phyloP scores from a whole-genome alignment of 1,284 basidiomycete species.

The Irpex sp. region DNA sequence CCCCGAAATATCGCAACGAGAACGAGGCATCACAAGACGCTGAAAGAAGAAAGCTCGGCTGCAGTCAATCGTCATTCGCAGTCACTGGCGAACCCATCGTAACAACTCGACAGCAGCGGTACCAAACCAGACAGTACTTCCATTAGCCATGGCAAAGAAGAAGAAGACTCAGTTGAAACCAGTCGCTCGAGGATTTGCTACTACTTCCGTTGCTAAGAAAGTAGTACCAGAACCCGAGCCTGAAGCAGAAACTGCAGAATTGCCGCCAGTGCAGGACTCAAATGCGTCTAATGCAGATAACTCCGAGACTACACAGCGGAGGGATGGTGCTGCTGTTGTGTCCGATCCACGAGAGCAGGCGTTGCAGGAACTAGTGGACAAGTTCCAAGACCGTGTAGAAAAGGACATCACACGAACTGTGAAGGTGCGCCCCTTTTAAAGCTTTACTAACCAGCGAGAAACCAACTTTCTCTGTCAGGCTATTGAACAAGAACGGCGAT shows the following conservation, averaged over 20 bases:
- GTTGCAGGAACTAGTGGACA: constrained; percentile 72
- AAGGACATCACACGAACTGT: constrained; percentile 78
- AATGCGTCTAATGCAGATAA: neutral
- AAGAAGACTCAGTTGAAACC: constrained; percentile 83
- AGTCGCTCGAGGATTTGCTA: constrained; percentile 76
- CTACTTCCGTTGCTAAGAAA: constrained; percentile 88
- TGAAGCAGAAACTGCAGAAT: constrained; percentile 16
- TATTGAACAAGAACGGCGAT: constrained; percentile 82
- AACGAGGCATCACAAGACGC: neutral
- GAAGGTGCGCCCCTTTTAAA: constrained; percentile 37
- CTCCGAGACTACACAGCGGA: neutral
- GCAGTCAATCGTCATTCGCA: neutral
- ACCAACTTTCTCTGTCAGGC: constrained; percentile 43
- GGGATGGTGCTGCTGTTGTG: constrained; percentile 1
- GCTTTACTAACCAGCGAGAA: neutral
- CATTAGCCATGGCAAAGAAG: constrained; percentile 72
- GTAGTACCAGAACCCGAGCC: constrained; percentile 32
- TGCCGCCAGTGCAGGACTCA: constrained; percentile 1
- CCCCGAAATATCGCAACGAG: neutral
- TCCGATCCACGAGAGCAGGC: constrained; percentile 44
- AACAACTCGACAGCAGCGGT: neutral
- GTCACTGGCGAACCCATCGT: neutral
- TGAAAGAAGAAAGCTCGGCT: neutral
- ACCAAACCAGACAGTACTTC: constrained; percentile 1
- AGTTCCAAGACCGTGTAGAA: constrained; percentile 84